These are phyloP conservation scores for Paecilomyces sp. DNA, from an alignment of 2,329 filamentous ascomycete genomes.

Conservation along the genomic window DNA sequence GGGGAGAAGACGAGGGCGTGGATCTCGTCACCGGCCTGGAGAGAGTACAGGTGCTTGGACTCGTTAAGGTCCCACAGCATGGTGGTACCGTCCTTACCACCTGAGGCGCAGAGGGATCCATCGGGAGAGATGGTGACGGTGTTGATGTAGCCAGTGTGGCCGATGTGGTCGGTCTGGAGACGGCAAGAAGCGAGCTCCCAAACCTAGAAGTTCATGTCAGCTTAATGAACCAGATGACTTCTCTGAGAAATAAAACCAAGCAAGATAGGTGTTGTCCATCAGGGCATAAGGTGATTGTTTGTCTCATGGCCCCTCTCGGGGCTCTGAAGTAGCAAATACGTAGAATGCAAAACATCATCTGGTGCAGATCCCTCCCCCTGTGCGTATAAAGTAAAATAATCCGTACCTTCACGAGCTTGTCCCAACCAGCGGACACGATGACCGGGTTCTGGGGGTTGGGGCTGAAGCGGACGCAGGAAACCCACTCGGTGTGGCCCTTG, in stretches of 20 bases:
- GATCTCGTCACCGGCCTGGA: constrained; percentile 99
- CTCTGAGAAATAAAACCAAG: neutral
- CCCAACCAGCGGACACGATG: constrained; percentile 97
- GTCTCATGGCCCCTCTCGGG: constrained; percentile 82
- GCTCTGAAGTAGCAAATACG: constrained; percentile 99
- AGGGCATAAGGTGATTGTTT: constrained; percentile 68
- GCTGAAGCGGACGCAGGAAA: constrained; percentile 98
- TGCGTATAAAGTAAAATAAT: constrained; percentile 7
- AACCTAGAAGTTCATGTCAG: constrained; percentile 53
- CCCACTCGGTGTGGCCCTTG: constrained; percentile 99
- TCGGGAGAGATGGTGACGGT: constrained; percentile 99
- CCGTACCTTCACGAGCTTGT: constrained; percentile 99
- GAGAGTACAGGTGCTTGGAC: constrained; percentile 99
- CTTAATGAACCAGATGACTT: neutral
- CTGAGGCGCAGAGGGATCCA: constrained; percentile 96
- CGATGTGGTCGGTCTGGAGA: constrained; percentile 99
- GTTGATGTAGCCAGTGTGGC: constrained; percentile 99
- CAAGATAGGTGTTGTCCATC: constrained; percentile 23
- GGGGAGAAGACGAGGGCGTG: constrained; percentile 99
- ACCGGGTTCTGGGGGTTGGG: constrained; percentile 99
- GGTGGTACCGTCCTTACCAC: constrained; percentile 99
- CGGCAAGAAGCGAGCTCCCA: constrained; percentile 99
- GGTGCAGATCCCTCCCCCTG: constrained; percentile 26
- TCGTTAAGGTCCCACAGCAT: constrained; percentile 99
- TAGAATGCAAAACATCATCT: constrained; percentile 89